Evolutionary conservation across 2,329 filamentous ascomycete species (phyloP).

Genomic region (Kalaharituber pfeilii): DNA sequence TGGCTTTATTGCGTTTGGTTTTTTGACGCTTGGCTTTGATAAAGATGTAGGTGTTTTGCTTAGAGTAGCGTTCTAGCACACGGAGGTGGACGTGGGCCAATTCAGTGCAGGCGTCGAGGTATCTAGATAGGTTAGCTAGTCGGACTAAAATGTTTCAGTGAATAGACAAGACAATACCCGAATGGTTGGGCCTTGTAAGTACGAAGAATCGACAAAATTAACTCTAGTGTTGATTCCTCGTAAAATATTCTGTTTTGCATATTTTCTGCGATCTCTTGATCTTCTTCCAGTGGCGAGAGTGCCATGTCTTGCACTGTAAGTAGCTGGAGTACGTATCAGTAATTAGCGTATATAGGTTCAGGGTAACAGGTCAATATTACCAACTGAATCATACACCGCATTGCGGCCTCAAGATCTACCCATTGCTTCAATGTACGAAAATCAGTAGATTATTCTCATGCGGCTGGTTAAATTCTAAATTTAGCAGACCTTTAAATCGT

Average conservation of each 20-base stretch:
- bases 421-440: constrained; percentile 25
- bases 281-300: constrained; percentile 67
- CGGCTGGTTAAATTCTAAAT: background rate
- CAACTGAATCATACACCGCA: constrained; percentile 91
- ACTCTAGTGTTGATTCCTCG: constrained; percentile 84
- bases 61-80: constrained; percentile 82
- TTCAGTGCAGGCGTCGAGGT: constrained; percentile 81
- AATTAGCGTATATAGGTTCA: background rate
- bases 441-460: background rate
- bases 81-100: constrained; percentile 80
- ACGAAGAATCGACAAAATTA: constrained; percentile 59
- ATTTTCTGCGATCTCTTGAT: constrained; percentile 95
- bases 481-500: constrained; percentile 57
- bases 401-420: constrained; percentile 69
- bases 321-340: constrained; percentile 28
- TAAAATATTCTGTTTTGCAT: constrained; percentile 96
- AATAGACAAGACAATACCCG: constrained; percentile 32
- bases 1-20: constrained; percentile 52
- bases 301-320: constrained; percentile 87
- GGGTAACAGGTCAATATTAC: constrained; percentile 13
- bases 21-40: constrained; percentile 46
- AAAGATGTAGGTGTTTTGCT: constrained; percentile 86
- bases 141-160: background rate
- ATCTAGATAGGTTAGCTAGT: constrained; percentile 30
- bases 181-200: constrained; percentile 91